Conservation (phyloP, 1,284 basidiomycete genomes). For the Golubevia sp. region DNA sequence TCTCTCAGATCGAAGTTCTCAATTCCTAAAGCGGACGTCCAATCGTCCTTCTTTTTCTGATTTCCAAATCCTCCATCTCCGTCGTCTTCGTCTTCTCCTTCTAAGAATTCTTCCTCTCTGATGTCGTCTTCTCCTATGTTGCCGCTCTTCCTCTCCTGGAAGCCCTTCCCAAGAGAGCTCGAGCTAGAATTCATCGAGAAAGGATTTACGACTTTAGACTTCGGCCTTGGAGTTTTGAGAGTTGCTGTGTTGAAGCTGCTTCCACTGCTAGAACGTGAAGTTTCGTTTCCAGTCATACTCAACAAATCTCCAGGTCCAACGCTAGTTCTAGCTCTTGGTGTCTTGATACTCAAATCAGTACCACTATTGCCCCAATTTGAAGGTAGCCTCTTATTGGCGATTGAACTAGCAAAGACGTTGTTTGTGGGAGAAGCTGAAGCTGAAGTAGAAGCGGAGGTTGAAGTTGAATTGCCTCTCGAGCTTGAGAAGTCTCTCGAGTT, state of each 20-base stretch:
- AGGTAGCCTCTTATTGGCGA: too few relatives aligned
- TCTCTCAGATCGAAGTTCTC: conserved; percentile 8
- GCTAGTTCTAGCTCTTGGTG: conserved; percentile 28
- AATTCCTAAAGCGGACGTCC: conserved; percentile 11
- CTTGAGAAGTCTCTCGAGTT: too few relatives aligned
- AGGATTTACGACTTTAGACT: not conserved
- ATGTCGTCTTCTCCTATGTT: not conserved
- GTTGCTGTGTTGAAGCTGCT: conserved; percentile 1
- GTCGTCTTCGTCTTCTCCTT: conserved; percentile 4
- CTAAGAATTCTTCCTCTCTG: not conserved
- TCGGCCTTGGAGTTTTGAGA: not conserved
- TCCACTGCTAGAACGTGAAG: conserved; percentile 13
- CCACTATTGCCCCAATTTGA: too few relatives aligned
- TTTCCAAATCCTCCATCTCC: not conserved
- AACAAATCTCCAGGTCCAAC: conserved; percentile 55
- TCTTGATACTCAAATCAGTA: conserved; percentile 14
- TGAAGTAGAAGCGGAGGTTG: too few relatives aligned
- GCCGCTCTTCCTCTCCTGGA: conserved; percentile 1
- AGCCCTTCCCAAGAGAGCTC: too few relatives aligned
- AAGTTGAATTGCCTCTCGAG: too few relatives aligned
- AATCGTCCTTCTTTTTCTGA: not conserved
- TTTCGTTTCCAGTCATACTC: conserved; percentile 50
- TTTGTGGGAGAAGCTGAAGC: too few relatives aligned
- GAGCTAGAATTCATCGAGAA: not conserved
- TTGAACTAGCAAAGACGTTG: too few relatives aligned